phyloP scores from a whole-genome alignment of 805 yeast genomes.

The Spathaspora girioi region DNA sequence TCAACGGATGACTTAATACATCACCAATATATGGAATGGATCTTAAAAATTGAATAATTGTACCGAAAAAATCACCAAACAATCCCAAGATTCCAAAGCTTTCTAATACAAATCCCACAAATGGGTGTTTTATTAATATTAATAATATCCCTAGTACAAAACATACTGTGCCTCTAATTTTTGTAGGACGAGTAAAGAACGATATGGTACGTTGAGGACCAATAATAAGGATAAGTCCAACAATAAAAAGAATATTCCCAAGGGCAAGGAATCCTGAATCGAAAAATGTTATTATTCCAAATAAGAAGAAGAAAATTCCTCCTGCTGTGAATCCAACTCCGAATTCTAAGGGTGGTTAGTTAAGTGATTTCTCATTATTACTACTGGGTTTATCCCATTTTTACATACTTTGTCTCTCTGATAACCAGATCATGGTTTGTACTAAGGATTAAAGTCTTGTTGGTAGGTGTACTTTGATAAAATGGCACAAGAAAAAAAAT shows the following conservation, averaged over 20 bases:
- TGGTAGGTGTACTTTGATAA: not conserved
- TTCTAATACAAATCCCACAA: conserved; percentile 82
- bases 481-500: not conserved
- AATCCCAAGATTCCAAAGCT: conserved; percentile 84
- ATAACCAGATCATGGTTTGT: conserved; percentile 57
- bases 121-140: conserved; percentile 72
- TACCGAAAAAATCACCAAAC: conserved; percentile 92
- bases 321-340: conserved; percentile 93
- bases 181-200: conserved; percentile 84
- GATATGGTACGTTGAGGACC: conserved; percentile 81
- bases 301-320: conserved; percentile 70
- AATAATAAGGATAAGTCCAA: conserved; percentile 82
- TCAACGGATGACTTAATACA: conserved; percentile 67
- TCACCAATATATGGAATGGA: conserved; percentile 89
- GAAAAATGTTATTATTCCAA: conserved; percentile 83
- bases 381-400: too few relatives aligned
- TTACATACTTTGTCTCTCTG: conserved; percentile 70
- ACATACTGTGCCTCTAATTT: conserved; percentile 81
- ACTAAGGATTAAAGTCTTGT: not conserved
- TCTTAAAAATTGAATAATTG: conserved; percentile 80
- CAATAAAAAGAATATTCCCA: conserved; percentile 76
- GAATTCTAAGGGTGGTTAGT: conserved; percentile 47
- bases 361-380: too few relatives aligned
- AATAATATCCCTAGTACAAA: conserved; percentile 72
- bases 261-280: conserved; percentile 86